phyloP scores from a whole-genome alignment of 2,329 filamentous ascomycete species.

The Sphaceloma murrayae region DNA sequence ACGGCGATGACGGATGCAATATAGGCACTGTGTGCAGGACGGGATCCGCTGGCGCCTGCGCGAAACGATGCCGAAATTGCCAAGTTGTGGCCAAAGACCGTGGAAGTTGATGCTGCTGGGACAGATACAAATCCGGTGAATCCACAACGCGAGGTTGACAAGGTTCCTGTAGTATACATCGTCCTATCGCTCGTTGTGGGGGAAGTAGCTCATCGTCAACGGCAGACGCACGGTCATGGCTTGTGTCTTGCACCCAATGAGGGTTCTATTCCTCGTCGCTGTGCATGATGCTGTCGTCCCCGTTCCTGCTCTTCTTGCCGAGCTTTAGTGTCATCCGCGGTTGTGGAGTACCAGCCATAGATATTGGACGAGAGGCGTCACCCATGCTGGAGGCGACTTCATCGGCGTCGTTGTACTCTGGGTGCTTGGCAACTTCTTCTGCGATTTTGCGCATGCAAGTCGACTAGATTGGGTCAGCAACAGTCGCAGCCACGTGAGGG shows the following conservation, averaged over 20 bases:
- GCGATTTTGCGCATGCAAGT: slow-evolving; percentile 45
- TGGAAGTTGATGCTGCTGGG: too few relatives aligned
- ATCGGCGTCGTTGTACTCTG: slow-evolving; percentile 50
- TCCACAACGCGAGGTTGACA: too few relatives aligned
- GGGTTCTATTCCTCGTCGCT: slow-evolving; percentile 45
- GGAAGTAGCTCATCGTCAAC: too few relatives aligned
- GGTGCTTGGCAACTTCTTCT: slow-evolving; percentile 45
- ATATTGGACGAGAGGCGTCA: slow-evolving; percentile 42
- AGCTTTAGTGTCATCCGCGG: slow-evolving; percentile 61
- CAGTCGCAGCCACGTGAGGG: neutral
- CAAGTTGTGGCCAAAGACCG: too few relatives aligned
- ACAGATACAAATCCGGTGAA: too few relatives aligned
- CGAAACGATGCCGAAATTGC: too few relatives aligned
- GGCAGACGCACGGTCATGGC: too few relatives aligned
- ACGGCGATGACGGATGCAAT: too few relatives aligned
- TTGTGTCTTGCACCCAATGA: neutral
- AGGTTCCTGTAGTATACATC: too few relatives aligned
- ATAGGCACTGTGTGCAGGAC: too few relatives aligned
- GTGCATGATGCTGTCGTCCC: slow-evolving; percentile 36
- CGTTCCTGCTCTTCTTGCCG: slow-evolving; percentile 42
- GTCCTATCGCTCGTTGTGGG: too few relatives aligned
- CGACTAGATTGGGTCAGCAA: slow-evolving; percentile 29
- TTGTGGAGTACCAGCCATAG: slow-evolving; percentile 54
- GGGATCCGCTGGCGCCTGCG: too few relatives aligned
- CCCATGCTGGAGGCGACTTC: slow-evolving; percentile 38